phyloP scores from a whole-genome alignment of 78 protist species.

The slime mould (Dictyostelium discoideum) region dicty_2.7 NC_007088.5:7613001-7613500 shows the following conservation, averaged over 20 bases:
- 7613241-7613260: not conserved
- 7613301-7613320: no score
- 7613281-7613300: no score
- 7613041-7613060: not conserved
- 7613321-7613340: no score
- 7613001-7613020: not conserved
- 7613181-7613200: no score
- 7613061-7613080: not conserved
- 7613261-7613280: not conserved
- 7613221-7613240: no score
- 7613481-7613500: no score
- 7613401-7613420: no score
- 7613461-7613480: not conserved
- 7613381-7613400: no score
- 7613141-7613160: not conserved
- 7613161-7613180: no score
- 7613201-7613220: not conserved
- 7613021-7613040: not conserved
- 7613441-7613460: not conserved
- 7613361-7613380: no score
- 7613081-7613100: slow-evolving; percentile 8
- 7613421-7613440: no score
- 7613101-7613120: slow-evolving; percentile 9
- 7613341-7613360: no score
- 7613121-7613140: slow-evolving; percentile 12